Evolutionary conservation across 108 stramenopile species (phyloP).

Genomic region (Cyclostephanos invisitatus): DNA sequence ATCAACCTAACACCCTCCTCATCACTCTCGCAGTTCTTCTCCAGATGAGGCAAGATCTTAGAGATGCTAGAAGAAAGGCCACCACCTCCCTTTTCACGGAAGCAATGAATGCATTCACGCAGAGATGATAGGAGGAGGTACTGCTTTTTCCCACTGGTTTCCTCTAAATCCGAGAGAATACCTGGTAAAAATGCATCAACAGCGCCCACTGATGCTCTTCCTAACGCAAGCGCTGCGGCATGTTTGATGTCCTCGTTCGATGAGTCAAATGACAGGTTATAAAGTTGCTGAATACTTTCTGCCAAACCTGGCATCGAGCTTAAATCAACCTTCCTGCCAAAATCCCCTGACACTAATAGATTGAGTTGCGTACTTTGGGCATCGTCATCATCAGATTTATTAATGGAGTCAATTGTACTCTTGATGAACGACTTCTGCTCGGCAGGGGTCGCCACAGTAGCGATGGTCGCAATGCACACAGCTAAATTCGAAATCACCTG

Average conservation of each 20-base stretch:
- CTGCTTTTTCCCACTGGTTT: constrained; percentile 81
- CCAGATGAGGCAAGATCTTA: constrained; percentile 83
- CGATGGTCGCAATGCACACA: constrained; percentile 77
- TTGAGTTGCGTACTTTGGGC: constrained; percentile 70
- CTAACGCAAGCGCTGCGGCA: constrained; percentile 93
- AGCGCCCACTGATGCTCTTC: constrained; percentile 86
- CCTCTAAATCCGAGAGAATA: constrained; percentile 81
- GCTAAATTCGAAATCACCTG: constrained; percentile 85
- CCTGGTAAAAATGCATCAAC: constrained; percentile 78
- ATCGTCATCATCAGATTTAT: constrained; percentile 30
- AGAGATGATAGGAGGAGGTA: constrained; percentile 93
- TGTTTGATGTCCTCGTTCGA: constrained; percentile 90
- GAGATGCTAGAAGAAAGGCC: constrained; percentile 61
- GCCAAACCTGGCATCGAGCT: constrained; percentile 50
- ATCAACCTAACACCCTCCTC: constrained; percentile 95
- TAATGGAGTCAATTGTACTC: constrained; percentile 51
- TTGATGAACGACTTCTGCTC: constrained; percentile 56
- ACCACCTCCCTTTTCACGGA: constrained; percentile 53
- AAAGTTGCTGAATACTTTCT: constrained; percentile 60
- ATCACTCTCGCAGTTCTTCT: constrained; percentile 66
- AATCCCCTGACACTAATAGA: constrained; percentile 87
- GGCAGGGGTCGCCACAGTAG: constrained; percentile 48
- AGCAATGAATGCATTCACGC: constrained; percentile 92
- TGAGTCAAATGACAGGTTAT: constrained; percentile 77
- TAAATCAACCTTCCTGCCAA: constrained; percentile 86